Evolutionary conservation across 148 eudicot species (phyloP).

Genomic region (Rhododendron molle): DNA sequence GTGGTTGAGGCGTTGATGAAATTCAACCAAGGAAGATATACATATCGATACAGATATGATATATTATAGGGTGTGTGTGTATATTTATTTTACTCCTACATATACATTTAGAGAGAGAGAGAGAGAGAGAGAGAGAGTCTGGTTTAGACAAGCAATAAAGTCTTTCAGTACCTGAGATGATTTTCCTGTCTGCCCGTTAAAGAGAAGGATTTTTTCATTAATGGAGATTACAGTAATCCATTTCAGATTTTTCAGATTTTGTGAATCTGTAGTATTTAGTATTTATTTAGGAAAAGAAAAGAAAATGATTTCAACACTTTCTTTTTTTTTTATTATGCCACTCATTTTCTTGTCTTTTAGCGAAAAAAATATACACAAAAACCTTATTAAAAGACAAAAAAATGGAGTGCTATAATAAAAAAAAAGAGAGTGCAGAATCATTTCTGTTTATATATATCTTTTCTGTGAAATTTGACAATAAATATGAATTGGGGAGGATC

Average conservation of each 20-base stretch:
- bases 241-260: background rate
- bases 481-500: background rate
- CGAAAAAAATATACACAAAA: too few species aligned
- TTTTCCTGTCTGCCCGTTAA: background rate
- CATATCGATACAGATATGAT: background rate
- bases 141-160: background rate
- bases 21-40: conserved; percentile 1
- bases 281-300: too few species aligned
- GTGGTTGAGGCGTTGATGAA: conserved; percentile 1
- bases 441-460: background rate
- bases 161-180: background rate
- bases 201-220: background rate
- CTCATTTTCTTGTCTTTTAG: too few species aligned
- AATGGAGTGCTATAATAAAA: too few species aligned
- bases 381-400: too few species aligned
- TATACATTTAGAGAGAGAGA: background rate
- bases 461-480: background rate
- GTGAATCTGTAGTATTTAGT: background rate
- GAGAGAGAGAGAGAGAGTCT: background rate
- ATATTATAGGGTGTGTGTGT: background rate
- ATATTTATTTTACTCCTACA: background rate
- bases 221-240: background rate
- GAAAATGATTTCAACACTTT: too few species aligned
- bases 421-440: too few species aligned
- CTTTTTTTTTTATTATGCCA: too few species aligned